Base-by-base conservation (phyloP, 2,329 filamentous ascomycete species). In the Aureobasidium subglaciale region DNA sequence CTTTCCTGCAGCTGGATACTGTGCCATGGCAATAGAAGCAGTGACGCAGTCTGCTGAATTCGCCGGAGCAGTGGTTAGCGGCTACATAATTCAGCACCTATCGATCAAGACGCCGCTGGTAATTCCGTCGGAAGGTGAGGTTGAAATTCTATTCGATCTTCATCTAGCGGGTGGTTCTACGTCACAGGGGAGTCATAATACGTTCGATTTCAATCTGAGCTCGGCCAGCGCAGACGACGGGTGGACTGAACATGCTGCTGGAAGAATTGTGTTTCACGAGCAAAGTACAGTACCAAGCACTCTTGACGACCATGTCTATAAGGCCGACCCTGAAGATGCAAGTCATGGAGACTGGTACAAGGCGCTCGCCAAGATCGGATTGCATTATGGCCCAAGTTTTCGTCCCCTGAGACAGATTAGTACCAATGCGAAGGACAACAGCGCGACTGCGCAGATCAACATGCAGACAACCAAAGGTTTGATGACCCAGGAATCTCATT, bases 1-100 rank as follows among this genome's bases (percentile, higher is more conserved):
- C 3, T 70, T 67, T 29, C 70, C 69, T 2, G 67, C 37, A 18
- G 59, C 65, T 41, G 65, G 61, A 5, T 60, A 58, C 24, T 18
- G 61, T 32, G 42, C 41, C 6, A 57, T 59, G 54, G 62, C 59
- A 8, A 45, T 65, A 8, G 62, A 61, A 41, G 62, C 61, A 8
- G 56, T 58, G n/a, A 20, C 16, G 13, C 42, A 46, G 27, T 32
- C n/a, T 13, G 42, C 16, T 8, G 27, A 24, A 9, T 22, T 27
- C n/a, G 5, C 16, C 4, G 6, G 22, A 27, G 20, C 8, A 15
- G 10, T 13, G 10, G 27, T 20, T 32, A 16, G 7, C 4, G 27
- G 42, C 16, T 32, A 22, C 29, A 32, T 16, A 32, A 8, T 46
- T 22, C 42, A 9, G 16, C 16, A 22, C n/a, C 16, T 46, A 15